Percentiles rank a stretch among this genome's conserved stretches.
Evolutionary conservation across 2,329 filamentous ascomycete species (phyloP).

Genomic region (Aspergillus alliaceus): DNA sequence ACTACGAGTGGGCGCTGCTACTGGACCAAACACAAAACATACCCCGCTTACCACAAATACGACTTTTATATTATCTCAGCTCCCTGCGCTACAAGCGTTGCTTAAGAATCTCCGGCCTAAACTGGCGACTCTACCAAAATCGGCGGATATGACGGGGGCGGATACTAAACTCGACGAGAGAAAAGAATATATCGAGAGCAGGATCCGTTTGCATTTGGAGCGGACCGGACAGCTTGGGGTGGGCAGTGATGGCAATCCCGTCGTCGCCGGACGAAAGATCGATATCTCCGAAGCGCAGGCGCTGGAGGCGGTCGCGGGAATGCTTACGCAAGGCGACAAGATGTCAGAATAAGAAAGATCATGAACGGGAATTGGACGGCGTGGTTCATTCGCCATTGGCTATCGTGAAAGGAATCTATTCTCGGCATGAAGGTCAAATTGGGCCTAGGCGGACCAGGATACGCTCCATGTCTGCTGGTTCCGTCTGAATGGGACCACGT

Average conservation of each 20-base stretch:
- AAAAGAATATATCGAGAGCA: constrained; percentile 78
- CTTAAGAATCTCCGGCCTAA: constrained; percentile 68
- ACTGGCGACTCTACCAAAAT: constrained; percentile 48
- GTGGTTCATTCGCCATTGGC: background rate
- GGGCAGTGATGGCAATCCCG: constrained; percentile 32
- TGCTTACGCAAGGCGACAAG: constrained; percentile 32
- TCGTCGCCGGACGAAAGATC: constrained; percentile 41
- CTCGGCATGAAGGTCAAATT: background rate
- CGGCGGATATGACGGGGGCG: constrained; percentile 37
- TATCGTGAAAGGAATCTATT: background rate
- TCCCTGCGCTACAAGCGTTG: constrained; percentile 73
- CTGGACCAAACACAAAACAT: constrained; percentile 34
- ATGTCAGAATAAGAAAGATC: constrained; percentile 12
- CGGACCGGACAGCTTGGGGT: constrained; percentile 41
- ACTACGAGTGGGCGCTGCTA: constrained; percentile 45
- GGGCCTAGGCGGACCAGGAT: constrained; percentile 29
- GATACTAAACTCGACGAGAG: constrained; percentile 68
- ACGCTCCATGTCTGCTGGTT: constrained; percentile 54
- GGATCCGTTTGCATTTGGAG: constrained; percentile 76
- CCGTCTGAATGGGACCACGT: constrained; percentile 66
- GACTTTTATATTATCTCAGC: constrained; percentile 75
- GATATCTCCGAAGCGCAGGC: constrained; percentile 41
- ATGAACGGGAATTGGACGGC: background rate
- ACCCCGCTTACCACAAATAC: constrained; percentile 49
- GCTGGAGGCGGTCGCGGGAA: constrained; percentile 40